Evolutionary conservation across 306 rosid species (phyloP).

Genomic region (Cucumis melo): DNA sequence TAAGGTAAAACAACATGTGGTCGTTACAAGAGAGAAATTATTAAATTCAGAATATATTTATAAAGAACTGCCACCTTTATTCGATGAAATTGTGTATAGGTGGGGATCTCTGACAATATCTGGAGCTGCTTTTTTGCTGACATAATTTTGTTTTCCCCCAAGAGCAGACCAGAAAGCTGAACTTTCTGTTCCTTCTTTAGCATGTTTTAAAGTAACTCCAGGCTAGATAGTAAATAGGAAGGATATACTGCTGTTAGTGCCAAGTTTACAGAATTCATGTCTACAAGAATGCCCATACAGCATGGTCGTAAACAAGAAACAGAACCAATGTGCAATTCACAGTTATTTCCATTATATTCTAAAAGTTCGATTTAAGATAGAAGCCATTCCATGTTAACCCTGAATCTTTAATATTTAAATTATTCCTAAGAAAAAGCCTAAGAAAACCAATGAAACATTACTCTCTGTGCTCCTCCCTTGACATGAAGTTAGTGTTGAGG

Average conservation of each 20-base stretch:
- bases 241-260: neutral
- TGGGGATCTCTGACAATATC: constrained; percentile 82
- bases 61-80: constrained; percentile 46
- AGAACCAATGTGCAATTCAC: neutral
- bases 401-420: neutral
- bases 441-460: neutral
- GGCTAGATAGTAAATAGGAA: constrained; percentile 47
- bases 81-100: constrained; percentile 61
- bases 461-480: neutral
- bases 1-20: neutral
- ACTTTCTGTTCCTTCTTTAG: constrained; percentile 98
- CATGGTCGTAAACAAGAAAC: neutral
- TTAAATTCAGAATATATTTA: constrained; percentile 3
- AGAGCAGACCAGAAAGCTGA: constrained; percentile 84
- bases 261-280: neutral
- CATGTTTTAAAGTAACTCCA: constrained; percentile 67
- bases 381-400: neutral
- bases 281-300: neutral
- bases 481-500: neutral
- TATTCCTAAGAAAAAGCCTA: neutral
- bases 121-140: constrained; percentile 47
- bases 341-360: neutral
- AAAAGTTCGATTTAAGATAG: neutral
- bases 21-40: neutral
- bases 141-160: constrained; percentile 84